Evolutionary conservation across 768 basidiomycete genomes (phyloP).

Genomic region (Daedalea quercina): DNA sequence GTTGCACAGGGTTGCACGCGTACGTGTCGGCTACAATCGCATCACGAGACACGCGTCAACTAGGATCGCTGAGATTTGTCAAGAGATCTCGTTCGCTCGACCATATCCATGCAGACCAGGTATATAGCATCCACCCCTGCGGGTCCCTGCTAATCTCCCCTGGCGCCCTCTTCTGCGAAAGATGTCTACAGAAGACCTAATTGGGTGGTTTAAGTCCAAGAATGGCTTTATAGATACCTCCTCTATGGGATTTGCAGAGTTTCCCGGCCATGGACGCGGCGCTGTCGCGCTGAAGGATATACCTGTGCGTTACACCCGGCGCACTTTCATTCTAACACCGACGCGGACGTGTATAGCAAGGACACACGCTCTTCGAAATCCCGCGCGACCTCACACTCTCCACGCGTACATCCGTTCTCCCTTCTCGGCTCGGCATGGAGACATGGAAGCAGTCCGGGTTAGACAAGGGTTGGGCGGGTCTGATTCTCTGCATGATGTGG

Average conservation of each 20-base stretch:
- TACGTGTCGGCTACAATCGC: no score
- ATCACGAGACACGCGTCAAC: no score
- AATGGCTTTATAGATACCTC: slow-evolving; percentile 43
- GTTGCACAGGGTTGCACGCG: no score
- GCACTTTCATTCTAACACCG: background rate
- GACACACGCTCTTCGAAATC: slow-evolving; percentile 71
- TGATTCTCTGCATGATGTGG: slow-evolving; percentile 97
- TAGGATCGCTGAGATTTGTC: no score
- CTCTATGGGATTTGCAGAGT: slow-evolving; percentile 39
- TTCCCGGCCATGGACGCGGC: slow-evolving; percentile 59
- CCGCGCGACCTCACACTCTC: slow-evolving; percentile 77
- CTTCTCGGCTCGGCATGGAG: slow-evolving; percentile 45
- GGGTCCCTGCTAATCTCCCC: no score
- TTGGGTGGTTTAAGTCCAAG: slow-evolving; percentile 53
- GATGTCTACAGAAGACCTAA: slow-evolving; percentile 22
- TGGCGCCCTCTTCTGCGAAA: background rate
- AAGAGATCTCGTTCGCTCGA: no score
- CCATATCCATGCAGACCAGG: no score
- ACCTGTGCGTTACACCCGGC: slow-evolving; percentile 37
- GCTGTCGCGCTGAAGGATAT: slow-evolving; percentile 70
- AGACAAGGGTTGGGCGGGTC: slow-evolving; percentile 72
- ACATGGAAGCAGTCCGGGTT: slow-evolving; percentile 60
- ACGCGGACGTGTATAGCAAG: slow-evolving; percentile 41
- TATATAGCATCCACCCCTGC: no score
- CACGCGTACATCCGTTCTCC: slow-evolving; percentile 66